phyloP scores from a whole-genome alignment of 2,329 filamentous ascomycete species.

The Colletotrichum sublineola region DNA sequence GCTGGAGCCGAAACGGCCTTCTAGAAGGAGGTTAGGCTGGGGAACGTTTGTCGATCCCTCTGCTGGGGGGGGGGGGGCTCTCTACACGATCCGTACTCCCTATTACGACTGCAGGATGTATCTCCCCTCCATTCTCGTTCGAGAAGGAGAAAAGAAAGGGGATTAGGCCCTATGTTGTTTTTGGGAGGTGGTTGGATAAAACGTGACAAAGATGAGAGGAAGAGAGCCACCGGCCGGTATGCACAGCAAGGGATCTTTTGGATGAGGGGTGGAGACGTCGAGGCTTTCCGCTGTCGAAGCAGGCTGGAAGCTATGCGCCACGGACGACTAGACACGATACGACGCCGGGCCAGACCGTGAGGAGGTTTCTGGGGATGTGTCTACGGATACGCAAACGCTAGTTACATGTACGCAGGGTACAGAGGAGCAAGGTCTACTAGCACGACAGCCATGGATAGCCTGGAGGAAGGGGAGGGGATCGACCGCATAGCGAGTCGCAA shows the following conservation, averaged over 20 bases:
- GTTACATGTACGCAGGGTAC: constrained; percentile 5
- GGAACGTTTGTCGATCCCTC: constrained; percentile 5
- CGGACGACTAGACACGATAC: neutral
- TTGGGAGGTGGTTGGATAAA: neutral
- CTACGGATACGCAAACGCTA: neutral
- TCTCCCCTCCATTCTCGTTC: neutral
- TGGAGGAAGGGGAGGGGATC: neutral
- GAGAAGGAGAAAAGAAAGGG: neutral
- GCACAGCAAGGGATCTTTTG: neutral
- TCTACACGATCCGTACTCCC: too few relatives aligned
- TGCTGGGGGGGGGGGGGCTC: neutral
- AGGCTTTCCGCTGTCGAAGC: neutral
- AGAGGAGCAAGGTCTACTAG: neutral
- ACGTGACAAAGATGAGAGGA: neutral
- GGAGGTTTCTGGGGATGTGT: neutral
- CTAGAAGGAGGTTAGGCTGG: constrained; percentile 14
- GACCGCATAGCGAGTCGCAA: neutral
- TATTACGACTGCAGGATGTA: neutral
- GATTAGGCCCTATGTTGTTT: neutral
- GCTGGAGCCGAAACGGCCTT: constrained; percentile 10
- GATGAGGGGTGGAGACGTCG: neutral
- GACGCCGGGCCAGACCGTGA: neutral
- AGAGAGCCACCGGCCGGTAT: neutral
- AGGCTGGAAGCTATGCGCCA: too few relatives aligned
- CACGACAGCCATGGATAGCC: neutral